Conservation (phyloP, 2,329 filamentous ascomycete species). For the Camillea tinctor region DNA sequence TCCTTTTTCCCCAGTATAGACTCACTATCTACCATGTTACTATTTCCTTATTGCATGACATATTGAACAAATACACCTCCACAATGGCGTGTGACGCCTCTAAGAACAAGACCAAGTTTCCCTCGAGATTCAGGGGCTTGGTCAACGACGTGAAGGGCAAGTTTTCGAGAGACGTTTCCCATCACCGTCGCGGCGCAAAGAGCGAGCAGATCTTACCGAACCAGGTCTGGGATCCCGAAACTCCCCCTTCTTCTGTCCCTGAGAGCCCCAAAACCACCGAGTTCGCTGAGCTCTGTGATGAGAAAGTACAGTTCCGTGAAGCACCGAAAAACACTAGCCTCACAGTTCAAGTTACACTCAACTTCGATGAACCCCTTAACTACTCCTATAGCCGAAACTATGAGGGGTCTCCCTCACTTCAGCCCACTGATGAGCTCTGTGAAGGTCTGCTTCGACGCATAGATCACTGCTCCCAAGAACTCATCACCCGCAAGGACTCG, state of each 20-base stretch:
- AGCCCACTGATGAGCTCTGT: constrained; percentile 46
- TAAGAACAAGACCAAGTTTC: neutral
- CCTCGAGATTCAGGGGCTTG: neutral
- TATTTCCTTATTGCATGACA: neutral
- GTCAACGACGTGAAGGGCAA: neutral
- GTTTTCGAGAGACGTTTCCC: neutral
- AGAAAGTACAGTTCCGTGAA: constrained; percentile 15
- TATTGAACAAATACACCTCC: neutral
- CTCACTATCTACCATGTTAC: neutral
- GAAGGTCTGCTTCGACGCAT: constrained; percentile 49
- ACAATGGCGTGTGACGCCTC: neutral
- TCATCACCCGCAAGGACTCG: constrained; percentile 53
- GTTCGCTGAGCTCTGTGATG: constrained; percentile 5
- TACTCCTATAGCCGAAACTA: constrained; percentile 47
- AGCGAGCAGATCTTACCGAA: neutral
- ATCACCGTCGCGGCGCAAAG: neutral
- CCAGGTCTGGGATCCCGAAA: constrained; percentile 4
- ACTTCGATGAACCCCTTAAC: constrained; percentile 45
- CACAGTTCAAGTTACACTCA: constrained; percentile 44
- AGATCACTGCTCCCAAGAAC: constrained; percentile 50
- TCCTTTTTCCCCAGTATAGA: neutral
- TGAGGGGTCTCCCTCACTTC: constrained; percentile 43
- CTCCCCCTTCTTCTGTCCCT: constrained; percentile 4
- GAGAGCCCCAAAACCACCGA: neutral
- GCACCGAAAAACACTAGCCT: constrained; percentile 30